Base-by-base conservation (phyloP, 2,329 filamentous ascomycete genomes). In the Neonectria neomacrospora region DNA sequence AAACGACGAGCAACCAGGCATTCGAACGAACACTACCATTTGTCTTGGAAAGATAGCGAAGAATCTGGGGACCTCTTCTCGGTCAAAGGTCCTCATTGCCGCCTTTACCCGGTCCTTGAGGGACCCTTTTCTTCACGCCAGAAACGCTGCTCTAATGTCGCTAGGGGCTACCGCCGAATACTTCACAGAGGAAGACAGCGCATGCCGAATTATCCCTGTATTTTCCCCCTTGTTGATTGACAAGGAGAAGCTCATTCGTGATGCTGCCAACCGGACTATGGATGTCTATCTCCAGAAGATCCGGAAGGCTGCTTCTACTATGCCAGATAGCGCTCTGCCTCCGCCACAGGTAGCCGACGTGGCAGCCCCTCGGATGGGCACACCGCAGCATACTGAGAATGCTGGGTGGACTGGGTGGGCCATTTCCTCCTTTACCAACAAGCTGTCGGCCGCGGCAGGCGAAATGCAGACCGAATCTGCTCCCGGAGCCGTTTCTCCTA, bases 381-480 rank as follows among this genome's bases (percentile, higher is more conserved):
- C 92, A 1, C 90, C 93, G 1, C 91, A 93, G 64, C 81, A 86
- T 2, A 89, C 89, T 3, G 85, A 85, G 4, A 73, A 64, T 39
- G 76, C 72, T 5, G 73, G 77, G 18, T 98, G 96, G 96, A 89
- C 96, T 1, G 96, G 96, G 12, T 99, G 96, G 96, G 96, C 96
- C 1, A 97, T 99, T 58, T 98, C 96, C 0, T 97, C 94, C 1
- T 99, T 99, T 76, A 98, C 96, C 2, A 98, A 98, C 79, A 97
- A 97, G 73, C 78, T 98, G 12, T 90, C 93, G 2, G 81, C 91
- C 0, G 94, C 93, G 0, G 91, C 91, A 9, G 96, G 96, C 18
- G 91, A 97, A 61, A 99, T 99, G 67, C 85, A 95, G 74, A 81
- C 84, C 18, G 79, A 82, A 56, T 84, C 84, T 64, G 80, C 80